phyloP scores from a whole-genome alignment of 352 stramenopile genomes.

The Albugo laibachii region DNA sequence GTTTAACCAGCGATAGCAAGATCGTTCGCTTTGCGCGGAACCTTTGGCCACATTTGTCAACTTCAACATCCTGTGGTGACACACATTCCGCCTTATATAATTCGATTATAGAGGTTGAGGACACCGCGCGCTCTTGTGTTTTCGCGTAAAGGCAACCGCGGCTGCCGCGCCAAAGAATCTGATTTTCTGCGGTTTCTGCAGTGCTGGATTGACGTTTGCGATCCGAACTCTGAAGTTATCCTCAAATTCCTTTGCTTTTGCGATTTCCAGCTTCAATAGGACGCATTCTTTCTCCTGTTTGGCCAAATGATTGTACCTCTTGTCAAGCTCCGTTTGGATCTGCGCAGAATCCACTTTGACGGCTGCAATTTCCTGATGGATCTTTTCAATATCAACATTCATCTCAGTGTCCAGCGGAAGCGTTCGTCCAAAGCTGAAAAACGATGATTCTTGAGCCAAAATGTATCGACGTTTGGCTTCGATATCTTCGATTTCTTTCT shows the following conservation, averaged over 20 bases:
- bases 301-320: slow-evolving; percentile 27
- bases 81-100: too few relatives aligned
- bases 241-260: slow-evolving; percentile 31
- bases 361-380: slow-evolving; percentile 45
- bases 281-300: slow-evolving; percentile 38
- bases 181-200: slow-evolving; percentile 2
- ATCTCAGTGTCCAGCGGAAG: slow-evolving; percentile 10
- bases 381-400: slow-evolving; percentile 19
- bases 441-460: slow-evolving; percentile 1
- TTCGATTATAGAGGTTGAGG: not conserved
- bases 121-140: not conserved
- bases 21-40: too few relatives aligned
- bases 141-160: not conserved
- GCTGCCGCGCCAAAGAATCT: not conserved
- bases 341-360: slow-evolving; percentile 34
- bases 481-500: slow-evolving; percentile 39
- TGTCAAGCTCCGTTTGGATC: slow-evolving; percentile 33
- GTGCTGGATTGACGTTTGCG: slow-evolving; percentile 21
- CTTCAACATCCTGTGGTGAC: too few relatives aligned
- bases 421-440: slow-evolving; percentile 7
- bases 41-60: too few relatives aligned
- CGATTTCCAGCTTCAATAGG: slow-evolving; percentile 39
- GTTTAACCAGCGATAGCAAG: too few relatives aligned
- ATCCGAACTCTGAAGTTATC: slow-evolving; percentile 33
- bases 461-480: slow-evolving; percentile 18